Percentiles rank a stretch among this genome's conserved stretches.
phyloP scores from a whole-genome alignment of 768 basidiomycete genomes.

The Tulasnella sp. region DNA sequence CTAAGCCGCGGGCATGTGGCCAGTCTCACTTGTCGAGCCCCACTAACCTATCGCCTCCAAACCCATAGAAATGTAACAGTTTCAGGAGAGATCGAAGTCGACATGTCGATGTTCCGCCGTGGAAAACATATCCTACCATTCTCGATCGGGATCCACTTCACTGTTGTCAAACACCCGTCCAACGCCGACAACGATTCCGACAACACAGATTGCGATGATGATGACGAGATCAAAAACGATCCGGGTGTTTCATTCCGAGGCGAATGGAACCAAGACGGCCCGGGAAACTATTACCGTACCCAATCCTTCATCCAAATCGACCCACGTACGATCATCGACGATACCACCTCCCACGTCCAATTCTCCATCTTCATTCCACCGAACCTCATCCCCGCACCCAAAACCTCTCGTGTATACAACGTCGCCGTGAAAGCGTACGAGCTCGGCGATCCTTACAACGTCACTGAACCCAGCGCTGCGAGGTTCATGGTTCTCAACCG shows the following conservation, averaged over 20 bases:
- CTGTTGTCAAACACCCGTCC: not conserved
- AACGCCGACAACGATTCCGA: not conserved
- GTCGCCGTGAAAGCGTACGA: constrained; percentile 14
- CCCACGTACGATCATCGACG: constrained; percentile 6
- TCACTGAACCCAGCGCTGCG: constrained; percentile 7
- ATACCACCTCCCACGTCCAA: constrained; percentile 4
- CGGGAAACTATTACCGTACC: constrained; percentile 13
- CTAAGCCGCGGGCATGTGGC: no score
- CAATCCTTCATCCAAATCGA: constrained; percentile 7
- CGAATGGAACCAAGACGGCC: constrained; percentile 16
- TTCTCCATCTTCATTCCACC: constrained; percentile 8
- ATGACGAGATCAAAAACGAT: not conserved
- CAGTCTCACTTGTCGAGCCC: no score
- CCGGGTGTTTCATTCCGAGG: not conserved
- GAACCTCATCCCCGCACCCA: not conserved
- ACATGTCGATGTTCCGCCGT: constrained; percentile 13
- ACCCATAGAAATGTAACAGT: not conserved
- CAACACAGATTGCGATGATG: not conserved
- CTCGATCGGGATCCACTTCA: constrained; percentile 9
- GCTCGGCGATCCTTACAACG: constrained; percentile 6
- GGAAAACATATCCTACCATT: constrained; percentile 2
- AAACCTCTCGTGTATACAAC: constrained; percentile 1
- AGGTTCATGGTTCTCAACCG: constrained; percentile 12
- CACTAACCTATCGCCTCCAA: no score
- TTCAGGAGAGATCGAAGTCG: constrained; percentile 10